phyloP scores from a whole-genome alignment of 202 grass and related monocot genomes.

The Miscanthus sacchariflorus region DNA sequence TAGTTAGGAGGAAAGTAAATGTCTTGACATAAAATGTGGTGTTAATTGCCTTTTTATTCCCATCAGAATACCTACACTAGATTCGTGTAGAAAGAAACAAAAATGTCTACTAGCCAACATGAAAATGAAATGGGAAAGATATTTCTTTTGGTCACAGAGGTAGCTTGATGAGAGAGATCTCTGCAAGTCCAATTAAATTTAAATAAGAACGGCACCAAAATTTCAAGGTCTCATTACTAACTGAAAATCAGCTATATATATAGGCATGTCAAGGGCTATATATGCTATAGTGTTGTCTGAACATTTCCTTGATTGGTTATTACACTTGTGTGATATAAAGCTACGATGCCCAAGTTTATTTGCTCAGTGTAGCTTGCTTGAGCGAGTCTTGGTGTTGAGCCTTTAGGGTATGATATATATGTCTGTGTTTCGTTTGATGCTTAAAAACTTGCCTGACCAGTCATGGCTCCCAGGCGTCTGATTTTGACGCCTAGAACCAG shows the following conservation, averaged over 20 bases:
- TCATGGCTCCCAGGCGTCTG: too few relatives aligned
- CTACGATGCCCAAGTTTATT: too few relatives aligned
- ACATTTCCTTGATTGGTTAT: too few relatives aligned
- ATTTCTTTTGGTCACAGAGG: background rate
- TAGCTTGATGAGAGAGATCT: background rate
- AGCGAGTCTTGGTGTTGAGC: too few relatives aligned
- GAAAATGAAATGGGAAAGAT: background rate
- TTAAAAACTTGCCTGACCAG: too few relatives aligned
- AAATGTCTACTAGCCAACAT: background rate
- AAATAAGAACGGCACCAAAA: background rate
- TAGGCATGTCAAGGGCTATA: background rate
- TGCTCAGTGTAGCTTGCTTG: too few relatives aligned
- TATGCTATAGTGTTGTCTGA: too few relatives aligned
- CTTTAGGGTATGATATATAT: too few relatives aligned
- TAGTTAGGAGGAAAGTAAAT: constrained; percentile 34
- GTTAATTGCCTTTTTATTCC: background rate
- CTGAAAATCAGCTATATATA: background rate
- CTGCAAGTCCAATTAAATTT: background rate
- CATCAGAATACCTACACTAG: background rate
- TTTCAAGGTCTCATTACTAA: background rate
- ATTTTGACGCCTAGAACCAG: too few relatives aligned
- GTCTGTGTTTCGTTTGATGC: too few relatives aligned
- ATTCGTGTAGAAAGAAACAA: background rate
- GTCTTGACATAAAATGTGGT: background rate
- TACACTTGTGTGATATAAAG: too few relatives aligned